phyloP scores from a whole-genome alignment of 352 stramenopile species.

The Pythium phragmitis region DNA sequence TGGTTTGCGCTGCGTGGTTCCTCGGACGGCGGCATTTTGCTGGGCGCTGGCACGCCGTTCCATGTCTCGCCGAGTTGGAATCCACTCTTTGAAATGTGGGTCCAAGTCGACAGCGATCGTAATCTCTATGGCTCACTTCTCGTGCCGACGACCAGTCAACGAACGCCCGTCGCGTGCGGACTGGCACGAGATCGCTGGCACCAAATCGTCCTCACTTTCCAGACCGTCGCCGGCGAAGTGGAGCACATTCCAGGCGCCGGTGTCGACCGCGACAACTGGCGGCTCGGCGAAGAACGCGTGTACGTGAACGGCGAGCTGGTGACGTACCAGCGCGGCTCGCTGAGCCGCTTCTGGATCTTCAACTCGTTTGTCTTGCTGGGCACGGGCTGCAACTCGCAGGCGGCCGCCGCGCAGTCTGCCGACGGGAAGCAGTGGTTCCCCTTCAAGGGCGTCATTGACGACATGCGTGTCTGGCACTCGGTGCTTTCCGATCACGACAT shows the following conservation, averaged over 20 bases:
- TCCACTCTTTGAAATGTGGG: conserved; percentile 26
- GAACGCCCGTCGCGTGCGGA: conserved; percentile 16
- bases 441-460: conserved; percentile 23
- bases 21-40: conserved; percentile 16
- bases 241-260: neutral
- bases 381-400: conserved; percentile 20
- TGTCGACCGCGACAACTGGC: conserved; percentile 12
- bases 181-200: conserved; percentile 39
- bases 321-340: conserved; percentile 7
- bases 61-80: conserved; percentile 29
- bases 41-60: conserved; percentile 27
- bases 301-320: conserved; percentile 37
- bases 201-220: conserved; percentile 45
- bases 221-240: conserved; percentile 9
- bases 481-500: conserved; percentile 7
- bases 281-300: conserved; percentile 30
- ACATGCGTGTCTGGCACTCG: conserved; percentile 22
- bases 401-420: conserved; percentile 1
- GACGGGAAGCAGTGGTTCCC: conserved; percentile 24
- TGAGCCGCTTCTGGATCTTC: conserved; percentile 27
- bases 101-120: conserved; percentile 13
- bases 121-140: conserved; percentile 21
- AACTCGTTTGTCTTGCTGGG: conserved; percentile 27
- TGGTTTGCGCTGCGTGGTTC: conserved; percentile 19
- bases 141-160: neutral